Percentiles rank a stretch among this genome's conserved stretches.
Evolutionary conservation across 2,329 filamentous ascomycete genomes (phyloP).

Genomic region (Apiospora malaysiana): DNA sequence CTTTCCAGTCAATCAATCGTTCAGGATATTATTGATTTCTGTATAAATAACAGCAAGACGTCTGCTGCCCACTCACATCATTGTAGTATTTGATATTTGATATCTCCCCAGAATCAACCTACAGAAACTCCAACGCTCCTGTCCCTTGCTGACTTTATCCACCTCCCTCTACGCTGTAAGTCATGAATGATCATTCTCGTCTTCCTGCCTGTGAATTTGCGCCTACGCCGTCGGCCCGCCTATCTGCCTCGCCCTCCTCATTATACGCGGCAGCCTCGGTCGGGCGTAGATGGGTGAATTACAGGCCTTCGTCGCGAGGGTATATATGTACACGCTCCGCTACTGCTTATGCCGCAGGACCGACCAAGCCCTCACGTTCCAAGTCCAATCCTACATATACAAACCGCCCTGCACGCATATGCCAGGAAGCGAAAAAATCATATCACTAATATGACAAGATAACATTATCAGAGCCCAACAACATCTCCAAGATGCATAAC

Average conservation of each 20-base stretch:
- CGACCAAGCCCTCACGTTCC: background rate
- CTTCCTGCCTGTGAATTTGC: background rate
- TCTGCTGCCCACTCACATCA: no score
- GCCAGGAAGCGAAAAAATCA: background rate
- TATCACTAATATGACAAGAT: background rate
- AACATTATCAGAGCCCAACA: background rate
- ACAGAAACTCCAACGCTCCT: no score
- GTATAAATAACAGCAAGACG: no score
- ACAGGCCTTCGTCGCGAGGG: no score
- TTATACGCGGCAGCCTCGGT: background rate
- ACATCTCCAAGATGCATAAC: constrained; percentile 24
- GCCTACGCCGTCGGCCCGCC: no score
- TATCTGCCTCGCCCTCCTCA: background rate
- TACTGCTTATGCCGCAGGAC: background rate
- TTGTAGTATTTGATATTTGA: no score
- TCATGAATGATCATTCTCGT: no score
- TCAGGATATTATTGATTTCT: no score
- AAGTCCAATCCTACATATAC: background rate
- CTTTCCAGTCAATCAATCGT: background rate
- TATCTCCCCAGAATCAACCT: no score
- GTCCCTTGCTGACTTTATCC: no score
- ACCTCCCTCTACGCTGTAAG: no score
- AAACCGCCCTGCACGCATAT: no score
- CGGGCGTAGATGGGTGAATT: background rate
- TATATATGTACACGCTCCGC: background rate